Conservation (phyloP, 2,329 filamentous ascomycete species). For the Paramyrothecium sp. region DNA sequence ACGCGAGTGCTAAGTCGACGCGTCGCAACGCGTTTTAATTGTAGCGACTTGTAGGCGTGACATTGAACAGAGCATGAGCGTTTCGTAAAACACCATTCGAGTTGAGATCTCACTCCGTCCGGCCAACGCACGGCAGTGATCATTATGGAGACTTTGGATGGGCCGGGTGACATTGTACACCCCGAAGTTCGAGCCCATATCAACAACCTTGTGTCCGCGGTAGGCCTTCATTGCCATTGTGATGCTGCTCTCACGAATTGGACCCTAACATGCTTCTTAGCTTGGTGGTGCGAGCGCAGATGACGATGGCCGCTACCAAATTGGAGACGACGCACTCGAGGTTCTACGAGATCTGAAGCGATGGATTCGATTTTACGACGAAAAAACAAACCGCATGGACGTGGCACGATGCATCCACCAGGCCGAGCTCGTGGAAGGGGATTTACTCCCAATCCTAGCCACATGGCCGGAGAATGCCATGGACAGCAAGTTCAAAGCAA, state of each 20-base stretch:
- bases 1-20: slow-evolving; percentile 7
- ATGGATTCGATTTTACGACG: slow-evolving; percentile 94
- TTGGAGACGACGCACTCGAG: slow-evolving; percentile 90
- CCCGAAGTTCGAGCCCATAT: slow-evolving; percentile 92
- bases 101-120: neutral
- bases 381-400: slow-evolving; percentile 90
- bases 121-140: neutral
- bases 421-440: slow-evolving; percentile 86
- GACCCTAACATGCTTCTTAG: slow-evolving; percentile 40
- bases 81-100: slow-evolving; percentile 1
- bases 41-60: neutral
- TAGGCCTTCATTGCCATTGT: slow-evolving; percentile 34
- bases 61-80: neutral
- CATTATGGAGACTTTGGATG: slow-evolving; percentile 55
- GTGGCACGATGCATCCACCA: slow-evolving; percentile 91
- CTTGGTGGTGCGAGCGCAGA: slow-evolving; percentile 80
- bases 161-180: slow-evolving; percentile 66
- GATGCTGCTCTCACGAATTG: neutral
- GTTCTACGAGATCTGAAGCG: slow-evolving; percentile 90
- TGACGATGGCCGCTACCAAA: slow-evolving; percentile 78
- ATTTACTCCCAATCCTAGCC: slow-evolving; percentile 85
- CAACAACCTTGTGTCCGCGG: slow-evolving; percentile 89
- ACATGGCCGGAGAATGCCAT: slow-evolving; percentile 73
- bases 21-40: slow-evolving; percentile 16
- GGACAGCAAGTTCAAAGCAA: slow-evolving; percentile 73